Evolutionary conservation across 352 stramenopile species (phyloP), one percentile per base, ranked within the genome.

Genomic region (Phytophthora ohioensis): DNA sequence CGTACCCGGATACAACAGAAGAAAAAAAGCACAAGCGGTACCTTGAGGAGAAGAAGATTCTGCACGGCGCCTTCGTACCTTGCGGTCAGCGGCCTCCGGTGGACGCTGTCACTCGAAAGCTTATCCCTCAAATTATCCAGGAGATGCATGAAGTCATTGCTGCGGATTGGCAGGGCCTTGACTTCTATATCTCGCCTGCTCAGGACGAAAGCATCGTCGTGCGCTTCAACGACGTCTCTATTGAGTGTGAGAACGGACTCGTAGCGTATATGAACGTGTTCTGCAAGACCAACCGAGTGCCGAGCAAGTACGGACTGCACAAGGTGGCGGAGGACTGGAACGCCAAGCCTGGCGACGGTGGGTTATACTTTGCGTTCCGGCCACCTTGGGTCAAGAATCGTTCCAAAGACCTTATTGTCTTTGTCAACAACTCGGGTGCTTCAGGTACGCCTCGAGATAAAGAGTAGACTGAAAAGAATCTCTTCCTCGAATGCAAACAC

Each of bases 261-360:
- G 78, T 90, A 32, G 84, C 88, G 27, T 95, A 94, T 71, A 95
- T 95, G 86, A 93, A 94, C 60, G 86, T 94, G 5, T 84, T 95
- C 6, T 76, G 81, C 49, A 85, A 87, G 52, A 88, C 74, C 55
- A 86, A 93, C 45, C 77, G 82, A 60, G 68, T 93, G 32, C 56
- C 82, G 47, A 81, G 68, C 67, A 95, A 93, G 67, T 95, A 91
- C 79, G 71, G 77, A 3, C 71, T 95, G 32, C 82, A 92, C 5
- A 92, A 91, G 57, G 80, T 94, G 13, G 82, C 88, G 3, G 88
- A 95, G 60, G 88, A 94, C 76, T 95, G 88, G 88, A 92, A 87
- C 43, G 64, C 70, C 17, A 91, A 90, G 52, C 82, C 84, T 5
- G 80, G 82, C 2, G 84, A 91, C 30, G 78, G 80, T 11, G 76